A percentile compares a stretch with the other conserved stretches of the same genome.
These are phyloP conservation scores for Penicillium olsonii DNA, from an alignment of 2,329 filamentous ascomycete genomes.

Conservation along the genomic window DNA sequence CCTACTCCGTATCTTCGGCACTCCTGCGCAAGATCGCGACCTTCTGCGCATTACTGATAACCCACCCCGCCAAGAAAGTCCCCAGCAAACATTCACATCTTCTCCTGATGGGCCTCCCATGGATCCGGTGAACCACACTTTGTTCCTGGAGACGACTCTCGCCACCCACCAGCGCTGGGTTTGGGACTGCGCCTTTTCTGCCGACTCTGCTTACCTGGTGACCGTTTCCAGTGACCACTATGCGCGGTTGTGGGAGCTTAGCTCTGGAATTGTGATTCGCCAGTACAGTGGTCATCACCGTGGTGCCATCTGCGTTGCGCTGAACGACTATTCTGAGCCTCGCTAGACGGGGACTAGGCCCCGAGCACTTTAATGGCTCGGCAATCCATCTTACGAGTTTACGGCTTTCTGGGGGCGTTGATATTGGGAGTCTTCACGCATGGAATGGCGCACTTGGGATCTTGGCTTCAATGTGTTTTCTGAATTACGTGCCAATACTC, in stretches of 20 bases:
- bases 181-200: slow-evolving; percentile 95
- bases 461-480: background rate
- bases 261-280: slow-evolving; percentile 82
- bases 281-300: slow-evolving; percentile 95
- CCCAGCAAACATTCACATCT: slow-evolving; percentile 35
- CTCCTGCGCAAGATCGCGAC: slow-evolving; percentile 25
- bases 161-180: slow-evolving; percentile 94
- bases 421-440: slow-evolving; percentile 9
- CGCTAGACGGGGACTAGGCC: slow-evolving; percentile 26
- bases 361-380: background rate
- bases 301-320: slow-evolving; percentile 85
- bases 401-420: slow-evolving; percentile 5
- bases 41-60: slow-evolving; percentile 31
- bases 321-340: slow-evolving; percentile 74
- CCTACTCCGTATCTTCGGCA: slow-evolving; percentile 31
- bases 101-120: slow-evolving; percentile 44
- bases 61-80: slow-evolving; percentile 27
- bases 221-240: slow-evolving; percentile 95
- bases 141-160: slow-evolving; percentile 82
- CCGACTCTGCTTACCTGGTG: slow-evolving; percentile 88
- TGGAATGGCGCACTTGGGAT: slow-evolving; percentile 8
- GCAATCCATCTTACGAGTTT: background rate
- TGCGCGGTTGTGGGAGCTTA: slow-evolving; percentile 85
- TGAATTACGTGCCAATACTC: background rate
- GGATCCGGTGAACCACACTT: slow-evolving; percentile 52